phyloP scores from a whole-genome alignment of 805 yeast species.

The Kluyveromyces dobzhanskii region DNA sequence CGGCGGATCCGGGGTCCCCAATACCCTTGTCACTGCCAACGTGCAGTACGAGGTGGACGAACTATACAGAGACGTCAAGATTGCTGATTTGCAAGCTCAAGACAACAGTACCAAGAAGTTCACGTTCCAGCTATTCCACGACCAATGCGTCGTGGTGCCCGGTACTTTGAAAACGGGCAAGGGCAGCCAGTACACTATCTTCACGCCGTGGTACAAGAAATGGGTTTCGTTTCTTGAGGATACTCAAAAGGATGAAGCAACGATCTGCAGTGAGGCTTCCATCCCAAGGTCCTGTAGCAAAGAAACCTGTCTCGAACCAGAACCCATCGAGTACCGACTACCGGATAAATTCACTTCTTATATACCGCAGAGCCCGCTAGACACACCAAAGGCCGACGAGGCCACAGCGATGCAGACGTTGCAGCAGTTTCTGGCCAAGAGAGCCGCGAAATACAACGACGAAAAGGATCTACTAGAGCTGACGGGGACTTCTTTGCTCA shows the following conservation, averaged over 20 bases:
- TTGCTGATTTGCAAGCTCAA: conserved; percentile 13
- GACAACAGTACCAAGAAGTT: conserved; percentile 8
- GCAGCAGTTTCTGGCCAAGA: conserved; percentile 10
- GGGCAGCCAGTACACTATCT: conserved; percentile 38
- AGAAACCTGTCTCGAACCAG: conserved; percentile 5
- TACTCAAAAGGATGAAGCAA: conserved; percentile 2
- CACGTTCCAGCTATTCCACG: conserved; percentile 27
- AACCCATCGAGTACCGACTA: conserved; percentile 10
- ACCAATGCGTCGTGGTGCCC: conserved; percentile 37
- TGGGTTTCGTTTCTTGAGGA: conserved; percentile 31
- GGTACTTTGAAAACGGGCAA: conserved; percentile 33
- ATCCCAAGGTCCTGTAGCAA: background rate
- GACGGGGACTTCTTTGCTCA: conserved; percentile 33
- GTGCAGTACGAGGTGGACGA: conserved; percentile 33
- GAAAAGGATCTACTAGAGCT: conserved; percentile 16
- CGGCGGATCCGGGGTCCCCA: background rate
- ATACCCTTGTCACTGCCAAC: conserved; percentile 19
- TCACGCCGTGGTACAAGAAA: conserved; percentile 41
- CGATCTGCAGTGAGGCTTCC: background rate
- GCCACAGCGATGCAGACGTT: conserved; percentile 14
- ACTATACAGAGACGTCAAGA: conserved; percentile 21
- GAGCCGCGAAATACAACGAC: conserved; percentile 10
- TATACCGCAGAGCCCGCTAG: conserved; percentile 9
- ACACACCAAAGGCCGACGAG: conserved; percentile 15
- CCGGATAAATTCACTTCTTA: conserved; percentile 14